Conservation (phyloP, 2,329 filamentous ascomycete genomes). For the Clarireedia paspali region DNA sequence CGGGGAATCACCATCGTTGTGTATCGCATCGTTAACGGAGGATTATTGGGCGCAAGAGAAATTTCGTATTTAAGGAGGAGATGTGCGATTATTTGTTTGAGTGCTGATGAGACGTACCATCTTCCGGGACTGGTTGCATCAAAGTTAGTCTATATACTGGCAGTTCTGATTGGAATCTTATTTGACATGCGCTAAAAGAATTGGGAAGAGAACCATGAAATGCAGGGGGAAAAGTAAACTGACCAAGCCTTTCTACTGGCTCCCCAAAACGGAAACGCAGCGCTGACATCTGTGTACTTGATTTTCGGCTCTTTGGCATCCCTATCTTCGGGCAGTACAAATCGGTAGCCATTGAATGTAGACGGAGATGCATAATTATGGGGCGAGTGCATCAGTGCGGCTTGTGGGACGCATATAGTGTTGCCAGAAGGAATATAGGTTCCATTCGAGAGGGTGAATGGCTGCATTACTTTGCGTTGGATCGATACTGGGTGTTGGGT, state of each 20-base stretch:
- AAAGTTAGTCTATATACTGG: neutral
- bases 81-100: neutral
- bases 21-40: neutral
- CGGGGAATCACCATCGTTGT: neutral
- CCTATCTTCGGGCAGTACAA: neutral
- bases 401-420: neutral
- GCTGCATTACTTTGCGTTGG: neutral
- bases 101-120: neutral
- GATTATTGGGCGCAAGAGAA: neutral
- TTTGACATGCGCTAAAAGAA: neutral
- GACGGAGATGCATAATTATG: neutral
- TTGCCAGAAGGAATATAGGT: neutral
- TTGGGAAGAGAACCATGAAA: neutral
- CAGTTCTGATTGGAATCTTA: neutral
- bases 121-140: neutral
- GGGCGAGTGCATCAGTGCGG: neutral
- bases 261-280: neutral
- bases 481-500: neutral
- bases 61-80: neutral
- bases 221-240: neutral
- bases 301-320: neutral
- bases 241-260: neutral
- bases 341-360: neutral
- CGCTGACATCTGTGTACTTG: neutral
- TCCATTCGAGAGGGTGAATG: neutral